Base-by-base conservation (phyloP, 129 eudicot species). In the Deinandra increscens region DNA sequence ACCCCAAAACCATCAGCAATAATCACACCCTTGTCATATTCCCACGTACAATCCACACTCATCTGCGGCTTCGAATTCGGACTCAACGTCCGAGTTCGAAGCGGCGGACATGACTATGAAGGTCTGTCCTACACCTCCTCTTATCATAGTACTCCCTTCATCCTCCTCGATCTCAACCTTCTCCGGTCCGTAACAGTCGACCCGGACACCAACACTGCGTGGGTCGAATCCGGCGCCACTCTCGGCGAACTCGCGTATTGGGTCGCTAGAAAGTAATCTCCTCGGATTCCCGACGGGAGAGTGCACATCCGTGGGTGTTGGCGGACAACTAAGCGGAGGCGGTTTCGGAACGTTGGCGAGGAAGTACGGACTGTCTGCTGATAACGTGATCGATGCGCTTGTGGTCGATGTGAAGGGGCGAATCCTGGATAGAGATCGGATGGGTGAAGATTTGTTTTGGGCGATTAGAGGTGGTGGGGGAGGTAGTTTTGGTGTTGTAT, bases 401-500 rank as follows among this genome's bases (percentile, higher is more conserved):
- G 4, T 58, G 18, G 64, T 58, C 5, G 64, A 58, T 58, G 64
- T 58, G 20, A 29, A 31, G 2, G 64, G 64, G 10, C 64, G 5
- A 2, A 58, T 31, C 4, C 39, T 58, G 4, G 64, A 58, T 58
- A 13, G 64, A 12, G 20, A 29, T 58, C 31, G 41, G 5, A 26
- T 58, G 64, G 64, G 64, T 58, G 64, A 58, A 58, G 64, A 58
- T 58, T 58, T 58, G 64, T 58, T 58, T 58, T 58, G 64, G 64
- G 64, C 64, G 0, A 58, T 58, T 58, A 26, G 31, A 26, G 31
- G 31, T 26, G 31, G 61, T 20, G 61, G 61, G 12, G 61, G 61
- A 54, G 61, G 36, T 20, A 54, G 61, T 54, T 54, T 54, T 54
- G 61, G 61, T 22, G 13, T 54, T 54, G 36, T 19, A 0, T 6